Evolutionary conservation across 139 green algal species (phyloP), one percentile per base, ranked within the genome.

Genomic region (Volvox africanus): DNA sequence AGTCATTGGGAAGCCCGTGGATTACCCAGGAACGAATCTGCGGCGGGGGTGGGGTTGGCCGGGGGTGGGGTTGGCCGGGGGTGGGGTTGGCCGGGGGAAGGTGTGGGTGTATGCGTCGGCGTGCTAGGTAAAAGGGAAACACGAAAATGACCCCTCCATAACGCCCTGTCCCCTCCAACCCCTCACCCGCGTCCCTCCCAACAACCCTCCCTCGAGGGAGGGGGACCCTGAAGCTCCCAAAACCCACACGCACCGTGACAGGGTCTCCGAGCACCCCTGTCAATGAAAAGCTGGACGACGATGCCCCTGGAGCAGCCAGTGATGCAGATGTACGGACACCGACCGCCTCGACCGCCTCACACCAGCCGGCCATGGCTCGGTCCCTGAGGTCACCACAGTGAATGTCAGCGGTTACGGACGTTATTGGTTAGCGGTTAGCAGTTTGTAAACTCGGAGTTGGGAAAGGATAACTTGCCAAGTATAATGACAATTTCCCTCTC

Each of bases 1-100:
- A 75, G 93, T 97, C 96, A 78, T 96, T 97, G 50, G 96, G 96
- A 19, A 98, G 95, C 26, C 96, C 96, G 26, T 86, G 67, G 37
- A 98, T 96, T 35, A 94, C 95, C 96, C 96, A 97, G 30, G 89
- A 79, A 5, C 95, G 93, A 65, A 97, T 94, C 73, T 94, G 94
- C 13, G 36, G 36, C 22, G 20, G 22, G n/a, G 55, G 79, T 21
- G 79, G 14, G 79, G 75, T 14, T 69, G 19, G 68, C 17, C n/a
- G 68, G 68, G 26, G 71, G 71, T 36, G 71, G 17, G 71, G 28
- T n/a, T 21, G 17, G 71, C 14, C 14, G 22, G 71, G 71, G 32
- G 62, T 17, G 62, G 62, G 62, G 65, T 24, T 73, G 65, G 65
- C n/a, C n/a, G 62, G 62, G 62, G 62, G 62, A 69, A 19, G 62